Evolutionary conservation across 108 stramenopile species (phyloP).

Genomic region (Conticribra weissflogii): DNA sequence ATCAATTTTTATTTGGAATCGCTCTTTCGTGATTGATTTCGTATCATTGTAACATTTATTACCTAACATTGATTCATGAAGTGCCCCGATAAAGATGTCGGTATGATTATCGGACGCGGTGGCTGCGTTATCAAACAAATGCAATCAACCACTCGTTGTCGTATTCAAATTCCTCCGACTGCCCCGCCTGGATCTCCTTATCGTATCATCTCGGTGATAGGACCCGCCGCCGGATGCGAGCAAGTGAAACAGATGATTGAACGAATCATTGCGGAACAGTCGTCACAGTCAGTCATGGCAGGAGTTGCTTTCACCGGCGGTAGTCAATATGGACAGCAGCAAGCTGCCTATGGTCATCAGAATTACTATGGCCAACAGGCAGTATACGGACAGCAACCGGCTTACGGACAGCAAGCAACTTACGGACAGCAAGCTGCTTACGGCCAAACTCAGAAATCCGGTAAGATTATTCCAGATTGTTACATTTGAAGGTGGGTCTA

Average conservation of each 20-base stretch:
- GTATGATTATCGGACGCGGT: constrained; percentile 85
- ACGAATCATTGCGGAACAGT: constrained; percentile 80
- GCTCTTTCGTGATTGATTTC: not conserved
- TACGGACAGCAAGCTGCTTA: too few relatives aligned
- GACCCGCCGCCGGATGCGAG: constrained; percentile 71
- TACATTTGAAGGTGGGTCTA: too few relatives aligned
- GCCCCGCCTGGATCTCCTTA: constrained; percentile 72
- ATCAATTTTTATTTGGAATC: too few relatives aligned
- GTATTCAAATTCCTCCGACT: constrained; percentile 86
- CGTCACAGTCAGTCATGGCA: constrained; percentile 77
- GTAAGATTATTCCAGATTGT: too few relatives aligned
- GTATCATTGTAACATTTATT: too few relatives aligned
- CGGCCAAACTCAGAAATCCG: too few relatives aligned
- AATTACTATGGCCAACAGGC: constrained; percentile 45
- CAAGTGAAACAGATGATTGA: constrained; percentile 77
- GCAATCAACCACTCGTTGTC: constrained; percentile 74
- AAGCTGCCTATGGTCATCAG: constrained; percentile 40
- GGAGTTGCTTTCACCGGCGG: constrained; percentile 55
- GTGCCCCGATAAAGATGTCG: constrained; percentile 87
- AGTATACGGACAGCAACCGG: constrained; percentile 48
- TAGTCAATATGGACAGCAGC: constrained; percentile 55
- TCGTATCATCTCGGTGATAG: constrained; percentile 82
- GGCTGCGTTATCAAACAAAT: constrained; percentile 90
- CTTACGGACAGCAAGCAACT: constrained; percentile 54
- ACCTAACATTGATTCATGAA: too few relatives aligned